Evolutionary conservation across 139 green algal species (phyloP).

Genomic region (Chlamydomonas sp.): DNA sequence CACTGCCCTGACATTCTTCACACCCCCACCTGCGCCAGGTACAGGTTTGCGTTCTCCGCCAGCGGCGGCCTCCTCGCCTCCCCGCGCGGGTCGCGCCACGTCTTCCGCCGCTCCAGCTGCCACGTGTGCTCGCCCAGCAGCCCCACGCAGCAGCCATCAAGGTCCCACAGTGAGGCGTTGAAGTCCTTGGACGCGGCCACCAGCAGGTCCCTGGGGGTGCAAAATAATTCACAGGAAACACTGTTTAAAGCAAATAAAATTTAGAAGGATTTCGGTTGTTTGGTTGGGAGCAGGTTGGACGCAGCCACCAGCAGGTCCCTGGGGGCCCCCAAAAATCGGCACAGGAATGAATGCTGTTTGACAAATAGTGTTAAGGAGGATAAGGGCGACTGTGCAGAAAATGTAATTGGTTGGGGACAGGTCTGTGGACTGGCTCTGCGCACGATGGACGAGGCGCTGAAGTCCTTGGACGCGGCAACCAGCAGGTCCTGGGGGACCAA

Average conservation of each 20-base stretch:
- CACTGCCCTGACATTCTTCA: no score
- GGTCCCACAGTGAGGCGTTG: constrained; percentile 74
- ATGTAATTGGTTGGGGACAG: background rate
- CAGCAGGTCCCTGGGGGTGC: constrained; percentile 51
- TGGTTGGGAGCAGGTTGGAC: background rate
- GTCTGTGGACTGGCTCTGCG: no score
- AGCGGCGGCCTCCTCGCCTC: constrained; percentile 25
- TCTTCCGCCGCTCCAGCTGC: constrained; percentile 54
- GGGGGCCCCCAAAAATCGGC: background rate
- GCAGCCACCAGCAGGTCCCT: constrained; percentile 64
- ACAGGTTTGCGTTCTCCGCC: constrained; percentile 33
- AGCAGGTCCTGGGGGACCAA: no score
- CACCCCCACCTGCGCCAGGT: background rate
- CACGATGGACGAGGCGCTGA: no score
- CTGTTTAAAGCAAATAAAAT: no score
- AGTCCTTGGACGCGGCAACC: no score
- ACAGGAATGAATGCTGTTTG: background rate
- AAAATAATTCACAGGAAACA: background rate
- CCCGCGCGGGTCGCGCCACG: constrained; percentile 58
- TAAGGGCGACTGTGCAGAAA: no score
- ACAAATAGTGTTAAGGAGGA: no score
- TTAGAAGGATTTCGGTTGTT: no score
- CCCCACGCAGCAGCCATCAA: constrained; percentile 50
- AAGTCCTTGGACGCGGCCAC: constrained; percentile 66
- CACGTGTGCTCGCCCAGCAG: constrained; percentile 68